These are phyloP conservation scores for Nakaseomyces nivariensis DNA, from an alignment of 1,139 yeast species.

Conservation along the genomic window DNA sequence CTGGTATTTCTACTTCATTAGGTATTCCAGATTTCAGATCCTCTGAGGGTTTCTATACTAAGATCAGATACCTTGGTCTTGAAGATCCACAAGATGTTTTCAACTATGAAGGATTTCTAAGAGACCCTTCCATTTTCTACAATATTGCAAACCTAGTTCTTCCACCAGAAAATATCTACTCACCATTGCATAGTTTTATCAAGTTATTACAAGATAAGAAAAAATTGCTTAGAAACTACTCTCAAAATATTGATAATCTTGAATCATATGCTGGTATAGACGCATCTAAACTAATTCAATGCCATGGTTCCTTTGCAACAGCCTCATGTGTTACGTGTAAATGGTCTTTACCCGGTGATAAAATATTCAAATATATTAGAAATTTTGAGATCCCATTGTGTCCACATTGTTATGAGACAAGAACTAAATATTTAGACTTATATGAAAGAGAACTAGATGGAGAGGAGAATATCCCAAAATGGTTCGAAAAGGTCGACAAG, in stretches of 20 bases:
- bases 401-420: slow-evolving; percentile 48
- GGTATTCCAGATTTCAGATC: slow-evolving; percentile 96
- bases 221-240: slow-evolving; percentile 75
- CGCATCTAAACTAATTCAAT: slow-evolving; percentile 66
- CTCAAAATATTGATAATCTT: slow-evolving; percentile 89
- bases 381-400: slow-evolving; percentile 61
- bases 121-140: slow-evolving; percentile 76
- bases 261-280: slow-evolving; percentile 76
- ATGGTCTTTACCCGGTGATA: slow-evolving; percentile 54
- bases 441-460: slow-evolving; percentile 1
- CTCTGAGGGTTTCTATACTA: slow-evolving; percentile 73
- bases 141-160: slow-evolving; percentile 79
- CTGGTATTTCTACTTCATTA: slow-evolving; percentile 86
- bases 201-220: slow-evolving; percentile 62
- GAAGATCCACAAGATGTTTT: slow-evolving; percentile 93
- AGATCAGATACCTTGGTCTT: slow-evolving; percentile 58
- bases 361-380: slow-evolving; percentile 52
- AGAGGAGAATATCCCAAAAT: slow-evolving; percentile 1
- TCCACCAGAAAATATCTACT: slow-evolving; percentile 61
- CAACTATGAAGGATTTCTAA: slow-evolving; percentile 58
- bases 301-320: slow-evolving; percentile 92
- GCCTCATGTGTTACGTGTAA: slow-evolving; percentile 84
- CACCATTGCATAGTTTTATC: slow-evolving; percentile 84
- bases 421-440: slow-evolving; percentile 28
- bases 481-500: slow-evolving; percentile 1